Evolutionary conservation across 2,329 filamentous ascomycete species (phyloP).

Genomic region (Neopestalotiopsis sp.): DNA sequence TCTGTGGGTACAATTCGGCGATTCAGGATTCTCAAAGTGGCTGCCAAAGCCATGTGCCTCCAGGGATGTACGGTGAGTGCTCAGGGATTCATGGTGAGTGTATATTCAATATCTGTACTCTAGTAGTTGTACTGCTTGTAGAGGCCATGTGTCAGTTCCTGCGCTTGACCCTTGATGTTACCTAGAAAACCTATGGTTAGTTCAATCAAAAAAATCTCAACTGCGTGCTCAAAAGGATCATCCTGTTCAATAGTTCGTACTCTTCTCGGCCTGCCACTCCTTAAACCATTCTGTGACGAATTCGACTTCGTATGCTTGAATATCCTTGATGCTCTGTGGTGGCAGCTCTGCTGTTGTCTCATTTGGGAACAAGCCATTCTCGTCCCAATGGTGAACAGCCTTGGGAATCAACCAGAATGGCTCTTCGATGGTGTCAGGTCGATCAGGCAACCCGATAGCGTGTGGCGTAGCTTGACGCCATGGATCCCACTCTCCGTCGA

Average conservation of each 20-base stretch:
- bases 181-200: conserved; percentile 2
- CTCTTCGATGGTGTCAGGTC: conserved; percentile 66
- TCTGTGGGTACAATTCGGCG: background rate
- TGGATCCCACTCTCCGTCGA: conserved; percentile 81
- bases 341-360: conserved; percentile 65
- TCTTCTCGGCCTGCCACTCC: conserved; percentile 52
- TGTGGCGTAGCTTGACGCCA: conserved; percentile 80
- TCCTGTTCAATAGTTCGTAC: conserved; percentile 4
- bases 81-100: background rate
- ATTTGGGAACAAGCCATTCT: conserved; percentile 70
- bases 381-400: conserved; percentile 85
- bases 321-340: conserved; percentile 61
- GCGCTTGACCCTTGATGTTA: background rate
- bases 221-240: background rate
- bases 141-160: background rate
- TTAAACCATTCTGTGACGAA: conserved; percentile 73
- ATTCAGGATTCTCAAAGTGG: background rate
- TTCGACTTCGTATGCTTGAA: conserved; percentile 62
- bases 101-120: background rate
- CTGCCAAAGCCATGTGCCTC: background rate
- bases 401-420: conserved; percentile 76
- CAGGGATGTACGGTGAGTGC: background rate
- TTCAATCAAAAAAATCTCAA: background rate
- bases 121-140: conserved; percentile 14
- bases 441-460: conserved; percentile 61